These are phyloP conservation scores for Conoideocrella luteorostrata DNA, from an alignment of 2,329 filamentous ascomycete genomes.

Conservation along the genomic window DNA sequence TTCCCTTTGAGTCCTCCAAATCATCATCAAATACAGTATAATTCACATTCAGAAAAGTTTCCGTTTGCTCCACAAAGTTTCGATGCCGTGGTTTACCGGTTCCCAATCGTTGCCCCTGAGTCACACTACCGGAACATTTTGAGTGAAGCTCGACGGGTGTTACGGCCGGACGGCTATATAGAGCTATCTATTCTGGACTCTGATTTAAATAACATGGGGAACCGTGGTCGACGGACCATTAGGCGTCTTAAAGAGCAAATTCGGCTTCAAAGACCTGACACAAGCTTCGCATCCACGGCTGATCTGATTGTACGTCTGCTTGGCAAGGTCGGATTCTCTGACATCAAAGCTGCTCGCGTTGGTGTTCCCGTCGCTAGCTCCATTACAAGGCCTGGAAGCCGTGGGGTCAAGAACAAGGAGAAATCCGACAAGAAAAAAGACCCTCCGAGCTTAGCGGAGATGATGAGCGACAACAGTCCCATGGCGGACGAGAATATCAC, in stretches of 20 bases:
- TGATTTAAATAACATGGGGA: slow-evolving; percentile 78
- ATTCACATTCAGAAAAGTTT: slow-evolving; percentile 57
- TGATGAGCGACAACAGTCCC: slow-evolving; percentile 64
- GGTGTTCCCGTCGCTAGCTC: slow-evolving; percentile 65
- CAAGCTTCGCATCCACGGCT: slow-evolving; percentile 53
- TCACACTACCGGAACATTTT: slow-evolving; percentile 64
- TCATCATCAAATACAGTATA: slow-evolving; percentile 68
- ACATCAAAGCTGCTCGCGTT: slow-evolving; percentile 69
- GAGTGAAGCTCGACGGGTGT: slow-evolving; percentile 67
- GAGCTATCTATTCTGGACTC: slow-evolving; percentile 73
- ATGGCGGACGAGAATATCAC: slow-evolving; percentile 79
- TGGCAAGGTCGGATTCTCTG: slow-evolving; percentile 61
- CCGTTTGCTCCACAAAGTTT: slow-evolving; percentile 74
- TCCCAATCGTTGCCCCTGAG: slow-evolving; percentile 64
- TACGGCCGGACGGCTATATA: slow-evolving; percentile 73
- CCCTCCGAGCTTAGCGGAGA: slow-evolving; percentile 57
- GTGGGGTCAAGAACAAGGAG: slow-evolving; percentile 12
- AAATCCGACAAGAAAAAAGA: slow-evolving; percentile 28
- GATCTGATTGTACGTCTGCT: slow-evolving; percentile 61
- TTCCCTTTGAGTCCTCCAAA: slow-evolving; percentile 58
- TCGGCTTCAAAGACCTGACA: slow-evolving; percentile 51
- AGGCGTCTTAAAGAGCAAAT: slow-evolving; percentile 66
- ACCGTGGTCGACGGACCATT: slow-evolving; percentile 59
- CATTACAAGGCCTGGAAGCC: slow-evolving; percentile 26
- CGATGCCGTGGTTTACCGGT: slow-evolving; percentile 68